Conservation (phyloP, 2,329 filamentous ascomycete genomes). For the Emergomyces africanus region DNA sequence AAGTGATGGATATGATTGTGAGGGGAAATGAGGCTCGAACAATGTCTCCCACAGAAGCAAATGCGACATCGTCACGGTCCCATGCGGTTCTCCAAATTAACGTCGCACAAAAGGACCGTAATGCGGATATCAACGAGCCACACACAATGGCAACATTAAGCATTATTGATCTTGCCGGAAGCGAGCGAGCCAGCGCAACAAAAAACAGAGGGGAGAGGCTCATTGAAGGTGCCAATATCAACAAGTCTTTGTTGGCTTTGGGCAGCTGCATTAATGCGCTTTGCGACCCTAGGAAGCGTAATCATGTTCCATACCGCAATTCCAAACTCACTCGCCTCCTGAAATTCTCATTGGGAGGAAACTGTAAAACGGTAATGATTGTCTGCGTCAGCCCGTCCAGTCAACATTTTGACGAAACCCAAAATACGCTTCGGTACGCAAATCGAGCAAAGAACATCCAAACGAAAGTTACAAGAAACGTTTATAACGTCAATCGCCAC, state of each 20-base stretch:
- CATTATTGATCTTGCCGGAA: slow-evolving; percentile 94
- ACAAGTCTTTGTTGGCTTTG: slow-evolving; percentile 88
- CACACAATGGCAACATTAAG: slow-evolving; percentile 97
- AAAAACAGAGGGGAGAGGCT: slow-evolving; percentile 90
- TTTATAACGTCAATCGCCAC: slow-evolving; percentile 97
- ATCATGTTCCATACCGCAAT: slow-evolving; percentile 94
- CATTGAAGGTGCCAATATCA: slow-evolving; percentile 95
- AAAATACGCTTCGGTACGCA: slow-evolving; percentile 93
- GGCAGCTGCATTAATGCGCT: slow-evolving; percentile 98
- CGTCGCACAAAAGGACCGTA: slow-evolving; percentile 83
- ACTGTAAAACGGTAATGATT: slow-evolving; percentile 99
- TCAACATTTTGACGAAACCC: slow-evolving; percentile 93
- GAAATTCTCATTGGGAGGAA: slow-evolving; percentile 93
- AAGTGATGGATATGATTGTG: slow-evolving; percentile 99
- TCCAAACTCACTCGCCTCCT: slow-evolving; percentile 91
- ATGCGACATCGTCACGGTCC: slow-evolving; percentile 92
- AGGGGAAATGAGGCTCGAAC: slow-evolving; percentile 88
- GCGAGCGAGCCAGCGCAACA: slow-evolving; percentile 88
- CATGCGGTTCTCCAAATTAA: slow-evolving; percentile 98
- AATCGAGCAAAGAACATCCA: slow-evolving; percentile 99
- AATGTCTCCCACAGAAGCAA: slow-evolving; percentile 92
- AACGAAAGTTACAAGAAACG: slow-evolving; percentile 97
- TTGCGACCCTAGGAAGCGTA: slow-evolving; percentile 80
- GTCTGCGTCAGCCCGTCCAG: slow-evolving; percentile 96
- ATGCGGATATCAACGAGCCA: slow-evolving; percentile 82